These are phyloP conservation scores for Aspergillus cejpii DNA, from an alignment of 2,329 filamentous ascomycete species.

Conservation along the genomic window DNA sequence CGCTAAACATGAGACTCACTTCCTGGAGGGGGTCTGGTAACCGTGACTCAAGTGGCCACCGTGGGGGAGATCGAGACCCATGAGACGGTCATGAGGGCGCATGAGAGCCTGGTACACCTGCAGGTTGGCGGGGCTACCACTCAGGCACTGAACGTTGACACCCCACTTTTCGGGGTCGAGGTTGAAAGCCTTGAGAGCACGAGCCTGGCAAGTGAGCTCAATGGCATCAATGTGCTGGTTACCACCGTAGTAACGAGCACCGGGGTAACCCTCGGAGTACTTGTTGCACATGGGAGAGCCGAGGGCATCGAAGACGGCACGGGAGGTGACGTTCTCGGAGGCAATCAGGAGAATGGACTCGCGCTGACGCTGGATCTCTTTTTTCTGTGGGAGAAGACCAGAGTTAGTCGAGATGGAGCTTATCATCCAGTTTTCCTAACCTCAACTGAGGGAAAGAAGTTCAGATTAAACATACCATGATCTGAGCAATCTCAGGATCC, in stretches of 20 bases:
- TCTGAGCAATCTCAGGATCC: constrained; percentile 88
- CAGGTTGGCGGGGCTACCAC: constrained; percentile 89
- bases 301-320: constrained; percentile 94
- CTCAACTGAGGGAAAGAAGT: neutral
- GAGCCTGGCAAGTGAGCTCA: constrained; percentile 88
- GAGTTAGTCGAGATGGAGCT: constrained; percentile 26
- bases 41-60: constrained; percentile 94
- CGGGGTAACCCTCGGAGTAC: constrained; percentile 98
- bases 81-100: constrained; percentile 86
- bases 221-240: constrained; percentile 98
- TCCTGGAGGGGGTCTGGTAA: constrained; percentile 88
- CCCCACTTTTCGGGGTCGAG: constrained; percentile 87
- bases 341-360: constrained; percentile 98
- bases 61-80: constrained; percentile 94
- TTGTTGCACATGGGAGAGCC: constrained; percentile 97
- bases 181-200: constrained; percentile 86
- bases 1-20: constrained; percentile 47
- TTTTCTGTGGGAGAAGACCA: constrained; percentile 53
- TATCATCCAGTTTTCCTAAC: neutral
- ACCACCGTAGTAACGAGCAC: constrained; percentile 96
- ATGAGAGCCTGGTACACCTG: constrained; percentile 96
- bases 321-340: constrained; percentile 98
- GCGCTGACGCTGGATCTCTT: constrained; percentile 91
- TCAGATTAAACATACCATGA: constrained; percentile 66
- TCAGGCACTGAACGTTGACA: constrained; percentile 94